Evolutionary conservation across 371 early-diverging fungal genomes (phyloP).

Genomic region (Umbelopsis sp.): DNA sequence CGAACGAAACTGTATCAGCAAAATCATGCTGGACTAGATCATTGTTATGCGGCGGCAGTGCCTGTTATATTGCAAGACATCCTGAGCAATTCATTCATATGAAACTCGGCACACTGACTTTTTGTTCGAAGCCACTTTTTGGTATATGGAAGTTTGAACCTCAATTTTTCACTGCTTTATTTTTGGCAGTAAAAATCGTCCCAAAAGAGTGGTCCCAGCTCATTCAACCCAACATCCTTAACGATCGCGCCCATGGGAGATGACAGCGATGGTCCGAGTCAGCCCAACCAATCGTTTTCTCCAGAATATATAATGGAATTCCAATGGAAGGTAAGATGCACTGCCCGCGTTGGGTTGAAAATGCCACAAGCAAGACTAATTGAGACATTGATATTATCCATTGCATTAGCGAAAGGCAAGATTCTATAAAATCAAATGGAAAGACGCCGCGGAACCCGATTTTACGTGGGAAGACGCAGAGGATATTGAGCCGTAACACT

Average conservation of each 20-base stretch:
- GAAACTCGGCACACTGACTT: too few species aligned
- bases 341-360: not conserved
- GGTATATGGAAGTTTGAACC: too few species aligned
- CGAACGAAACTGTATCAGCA: too few species aligned
- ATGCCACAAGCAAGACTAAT: not conserved
- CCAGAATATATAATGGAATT: conserved; percentile 6
- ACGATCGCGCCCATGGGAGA: conserved; percentile 5
- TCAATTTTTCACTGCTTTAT: not conserved
- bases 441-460: not conserved
- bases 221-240: not conserved
- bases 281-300: not conserved
- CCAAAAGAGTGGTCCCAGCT: too few species aligned
- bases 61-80: too few species aligned
- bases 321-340: conserved; percentile 6
- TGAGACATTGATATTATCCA: not conserved
- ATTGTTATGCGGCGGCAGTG: too few species aligned
- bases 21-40: too few species aligned
- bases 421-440: conserved; percentile 3
- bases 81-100: too few species aligned
- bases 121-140: too few species aligned
- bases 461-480: conserved; percentile 13
- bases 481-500: conserved; percentile 8
- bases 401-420: not conserved
- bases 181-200: too few species aligned
- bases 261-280: not conserved